A percentile compares a stretch with the other conserved stretches of the same genome.
phyloP scores from a whole-genome alignment of 306 rosid species.

The Corylus avellana region DNA sequence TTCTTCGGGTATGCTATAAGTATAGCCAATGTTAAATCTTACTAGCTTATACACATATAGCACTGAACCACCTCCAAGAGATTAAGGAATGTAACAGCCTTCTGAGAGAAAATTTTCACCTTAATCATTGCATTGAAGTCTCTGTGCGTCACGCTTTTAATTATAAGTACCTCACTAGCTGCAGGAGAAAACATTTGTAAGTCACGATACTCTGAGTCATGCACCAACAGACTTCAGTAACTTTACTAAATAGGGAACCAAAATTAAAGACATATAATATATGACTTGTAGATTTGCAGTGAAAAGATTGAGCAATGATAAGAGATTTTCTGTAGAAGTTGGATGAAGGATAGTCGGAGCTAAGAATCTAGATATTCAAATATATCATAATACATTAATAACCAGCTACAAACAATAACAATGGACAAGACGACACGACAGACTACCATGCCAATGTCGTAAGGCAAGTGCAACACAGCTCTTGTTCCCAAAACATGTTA shows the following conservation, averaged over 20 bases:
- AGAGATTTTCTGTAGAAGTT: neutral
- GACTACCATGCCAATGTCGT: neutral
- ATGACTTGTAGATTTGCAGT: conserved; percentile 19
- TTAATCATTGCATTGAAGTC: conserved; percentile 83
- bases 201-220: conserved; percentile 12
- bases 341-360: neutral
- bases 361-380: neutral
- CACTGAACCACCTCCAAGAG: neutral
- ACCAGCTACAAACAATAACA: neutral
- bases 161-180: conserved; percentile 83
- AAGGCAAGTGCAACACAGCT: neutral
- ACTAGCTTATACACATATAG: neutral
- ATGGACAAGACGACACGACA: neutral
- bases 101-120: conserved; percentile 49
- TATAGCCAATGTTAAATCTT: neutral
- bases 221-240: conserved; percentile 13
- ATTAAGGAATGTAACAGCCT: neutral
- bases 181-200: conserved; percentile 35
- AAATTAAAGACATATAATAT: neutral
- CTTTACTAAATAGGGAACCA: neutral
- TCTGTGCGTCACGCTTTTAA: conserved; percentile 86
- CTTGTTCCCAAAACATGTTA: neutral
- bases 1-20: neutral
- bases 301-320: neutral
- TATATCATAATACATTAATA: neutral